Evolutionary conservation across 768 basidiomycete species (phyloP), one percentile per base, ranked within the genome.

Genomic region (Termitomyces sp.): DNA sequence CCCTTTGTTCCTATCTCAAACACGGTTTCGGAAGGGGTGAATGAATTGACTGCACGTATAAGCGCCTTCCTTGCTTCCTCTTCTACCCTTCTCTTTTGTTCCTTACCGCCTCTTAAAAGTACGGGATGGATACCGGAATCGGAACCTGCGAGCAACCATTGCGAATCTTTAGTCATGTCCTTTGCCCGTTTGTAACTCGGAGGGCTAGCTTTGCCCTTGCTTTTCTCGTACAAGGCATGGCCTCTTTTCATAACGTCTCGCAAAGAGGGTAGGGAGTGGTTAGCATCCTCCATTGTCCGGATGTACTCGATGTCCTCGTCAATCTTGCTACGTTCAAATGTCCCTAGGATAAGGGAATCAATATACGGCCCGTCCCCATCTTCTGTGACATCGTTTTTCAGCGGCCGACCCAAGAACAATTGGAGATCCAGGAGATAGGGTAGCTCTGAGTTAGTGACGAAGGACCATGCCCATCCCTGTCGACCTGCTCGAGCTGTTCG

Each of bases 381-480:
- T 23, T 71, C 73, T 1, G 70, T 60, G 12, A 81, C 75, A n/a
- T 79, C 75, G 54, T 74, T 76, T 42, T 80, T 76, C 39, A 97
- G 67, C 0, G 93, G 91, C 5, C 90, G 83, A 4, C 85, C 89
- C 33, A 98, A 80, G 72, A 98, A 97, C 35, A 96, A 82, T 62
- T 98, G 94, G 39, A 99, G 76, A 66, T 99, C 97, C 58, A 95
- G 76, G 23, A 98, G 79, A 72, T 90, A 91, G 0, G 95, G 94
- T 31, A 98, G 77, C 64, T 99, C 97, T 12, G 79, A 65, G 64
- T 87, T 82, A 3, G 91, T 90, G 51, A 97, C 79, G 65, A 99
- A 92, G 3, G 91, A 94, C 91, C 93, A 98, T 2, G 96, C 96
- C 89, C 93, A 94, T 31, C 97, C 97, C 65, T 86, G 87, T 52